Evolutionary conservation across 2,329 filamentous ascomycete genomes (phyloP).

Genomic region (Fusarium cyanostomum): DNA sequence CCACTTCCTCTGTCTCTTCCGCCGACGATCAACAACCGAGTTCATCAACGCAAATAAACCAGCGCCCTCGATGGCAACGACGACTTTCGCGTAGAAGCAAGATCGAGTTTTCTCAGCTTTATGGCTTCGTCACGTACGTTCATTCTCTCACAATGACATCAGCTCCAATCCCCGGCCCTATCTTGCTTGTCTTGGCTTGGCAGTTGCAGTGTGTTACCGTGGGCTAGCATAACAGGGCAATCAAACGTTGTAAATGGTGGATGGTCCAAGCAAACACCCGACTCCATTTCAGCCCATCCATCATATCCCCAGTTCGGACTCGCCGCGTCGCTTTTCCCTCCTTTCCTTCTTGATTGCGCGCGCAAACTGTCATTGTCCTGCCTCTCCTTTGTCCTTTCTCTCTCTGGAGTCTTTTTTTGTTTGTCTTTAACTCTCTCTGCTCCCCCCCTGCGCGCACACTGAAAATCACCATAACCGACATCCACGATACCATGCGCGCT

Average conservation of each 20-base stretch:
- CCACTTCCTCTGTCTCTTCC: too few species aligned
- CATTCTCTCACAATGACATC: conserved; percentile 26
- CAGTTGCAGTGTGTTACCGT: conserved; percentile 21
- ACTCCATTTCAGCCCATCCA: conserved; percentile 9
- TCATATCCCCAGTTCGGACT: conserved; percentile 21
- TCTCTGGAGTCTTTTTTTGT: not conserved
- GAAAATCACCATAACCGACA: conserved; percentile 16
- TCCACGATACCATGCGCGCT: conserved; percentile 24
- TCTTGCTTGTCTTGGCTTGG: conserved; percentile 29
- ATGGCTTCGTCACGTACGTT: conserved; percentile 36
- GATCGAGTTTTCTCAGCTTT: conserved; percentile 13
- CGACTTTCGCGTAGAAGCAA: not conserved
- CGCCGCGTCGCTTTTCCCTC: conserved; percentile 14
- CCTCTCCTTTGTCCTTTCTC: not conserved
- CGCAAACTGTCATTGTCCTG: not conserved
- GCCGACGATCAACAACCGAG: not conserved
- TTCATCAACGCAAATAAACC: not conserved
- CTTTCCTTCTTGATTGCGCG: conserved; percentile 5
- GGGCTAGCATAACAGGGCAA: conserved; percentile 38
- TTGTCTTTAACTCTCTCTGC: not conserved
- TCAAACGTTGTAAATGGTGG: conserved; percentile 33
- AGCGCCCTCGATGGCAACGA: conserved; percentile 2
- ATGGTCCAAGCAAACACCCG: conserved; percentile 34
- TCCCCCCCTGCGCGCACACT: conserved; percentile 8
- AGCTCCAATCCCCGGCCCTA: conserved; percentile 19